A percentile compares a stretch with the other conserved stretches of the same genome.
Evolutionary conservation across 345 rosid genomes (phyloP).

Genomic region (Euclidium syriacum): DNA sequence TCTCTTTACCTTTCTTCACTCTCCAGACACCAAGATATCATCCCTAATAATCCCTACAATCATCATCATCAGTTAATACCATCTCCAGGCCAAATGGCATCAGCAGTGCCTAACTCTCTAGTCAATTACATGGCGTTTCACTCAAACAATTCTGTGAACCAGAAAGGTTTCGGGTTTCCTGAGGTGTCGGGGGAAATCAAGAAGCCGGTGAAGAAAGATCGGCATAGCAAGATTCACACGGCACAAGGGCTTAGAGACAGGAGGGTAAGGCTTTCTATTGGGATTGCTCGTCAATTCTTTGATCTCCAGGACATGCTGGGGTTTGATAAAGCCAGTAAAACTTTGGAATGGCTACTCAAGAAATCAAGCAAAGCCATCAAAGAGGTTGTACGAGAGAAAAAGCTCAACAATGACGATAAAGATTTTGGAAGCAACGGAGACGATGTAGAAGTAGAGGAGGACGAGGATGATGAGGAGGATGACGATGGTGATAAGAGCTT

Average conservation of each 20-base stretch:
- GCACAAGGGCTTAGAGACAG: constrained; percentile 78
- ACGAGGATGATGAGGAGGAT: neutral
- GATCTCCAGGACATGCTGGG: constrained; percentile 86
- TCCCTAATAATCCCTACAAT: constrained; percentile 19
- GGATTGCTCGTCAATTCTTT: constrained; percentile 63
- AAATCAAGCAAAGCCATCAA: constrained; percentile 56
- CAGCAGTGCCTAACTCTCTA: constrained; percentile 22
- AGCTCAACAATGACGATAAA: constrained; percentile 6
- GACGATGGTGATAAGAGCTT: constrained; percentile 17
- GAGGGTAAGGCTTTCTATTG: constrained; percentile 79
- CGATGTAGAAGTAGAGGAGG: constrained; percentile 11
- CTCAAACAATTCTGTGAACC: constrained; percentile 11
- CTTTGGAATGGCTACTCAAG: constrained; percentile 73
- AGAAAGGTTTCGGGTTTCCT: constrained; percentile 11
- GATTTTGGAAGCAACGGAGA: neutral
- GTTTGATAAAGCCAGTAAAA: constrained; percentile 76
- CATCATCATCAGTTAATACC: constrained; percentile 6
- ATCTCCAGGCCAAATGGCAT: constrained; percentile 13
- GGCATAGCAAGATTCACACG: constrained; percentile 75
- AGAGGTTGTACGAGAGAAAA: constrained; percentile 31
- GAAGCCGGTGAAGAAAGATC: constrained; percentile 48
- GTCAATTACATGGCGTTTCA: constrained; percentile 19
- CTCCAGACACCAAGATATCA: constrained; percentile 12
- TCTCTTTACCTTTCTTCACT: constrained; percentile 29
- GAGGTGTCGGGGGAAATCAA: constrained; percentile 14